A percentile compares a stretch with the other conserved stretches of the same genome.
phyloP scores from a whole-genome alignment of 768 basidiomycete species.

The Ramaria sp. region DNA sequence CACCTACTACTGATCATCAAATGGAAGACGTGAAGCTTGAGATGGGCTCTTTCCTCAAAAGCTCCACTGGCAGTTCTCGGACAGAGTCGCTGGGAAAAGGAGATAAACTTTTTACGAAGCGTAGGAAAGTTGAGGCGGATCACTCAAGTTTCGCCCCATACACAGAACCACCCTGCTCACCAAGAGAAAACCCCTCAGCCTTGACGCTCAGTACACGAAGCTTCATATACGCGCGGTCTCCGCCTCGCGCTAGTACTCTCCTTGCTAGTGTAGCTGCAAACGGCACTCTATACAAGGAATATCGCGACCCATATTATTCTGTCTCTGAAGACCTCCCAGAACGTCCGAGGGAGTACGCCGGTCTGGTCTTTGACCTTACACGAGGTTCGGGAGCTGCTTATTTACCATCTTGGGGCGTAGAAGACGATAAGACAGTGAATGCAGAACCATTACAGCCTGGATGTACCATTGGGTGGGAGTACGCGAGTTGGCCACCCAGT shows the following conservation, averaged over 20 bases:
- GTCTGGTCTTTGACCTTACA: conserved; percentile 60
- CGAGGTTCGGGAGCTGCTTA: conserved; percentile 45
- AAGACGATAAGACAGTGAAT: background rate
- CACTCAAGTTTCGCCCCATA: background rate
- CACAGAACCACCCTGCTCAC: background rate
- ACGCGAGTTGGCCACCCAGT: conserved; percentile 58
- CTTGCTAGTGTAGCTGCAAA: conserved; percentile 31
- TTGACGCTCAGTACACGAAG: conserved; percentile 11
- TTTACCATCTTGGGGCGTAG: conserved; percentile 51
- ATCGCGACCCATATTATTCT: conserved; percentile 76
- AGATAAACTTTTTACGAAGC: background rate
- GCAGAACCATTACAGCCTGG: conserved; percentile 15
- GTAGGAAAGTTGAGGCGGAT: background rate
- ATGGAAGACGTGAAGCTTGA: background rate
- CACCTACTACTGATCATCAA: background rate
- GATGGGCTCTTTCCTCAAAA: conserved; percentile 1
- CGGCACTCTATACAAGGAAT: conserved; percentile 47
- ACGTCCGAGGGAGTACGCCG: conserved; percentile 66
- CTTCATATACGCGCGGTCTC: conserved; percentile 36
- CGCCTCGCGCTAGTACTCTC: conserved; percentile 42
- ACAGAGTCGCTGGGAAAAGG: background rate
- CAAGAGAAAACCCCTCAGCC: conserved; percentile 16
- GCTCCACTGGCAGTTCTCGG: background rate
- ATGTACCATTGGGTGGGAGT: conserved; percentile 68
- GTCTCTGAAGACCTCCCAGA: conserved; percentile 57